Conservation (phyloP, 345 rosid genomes). For the Reutealis trisperma region DNA sequence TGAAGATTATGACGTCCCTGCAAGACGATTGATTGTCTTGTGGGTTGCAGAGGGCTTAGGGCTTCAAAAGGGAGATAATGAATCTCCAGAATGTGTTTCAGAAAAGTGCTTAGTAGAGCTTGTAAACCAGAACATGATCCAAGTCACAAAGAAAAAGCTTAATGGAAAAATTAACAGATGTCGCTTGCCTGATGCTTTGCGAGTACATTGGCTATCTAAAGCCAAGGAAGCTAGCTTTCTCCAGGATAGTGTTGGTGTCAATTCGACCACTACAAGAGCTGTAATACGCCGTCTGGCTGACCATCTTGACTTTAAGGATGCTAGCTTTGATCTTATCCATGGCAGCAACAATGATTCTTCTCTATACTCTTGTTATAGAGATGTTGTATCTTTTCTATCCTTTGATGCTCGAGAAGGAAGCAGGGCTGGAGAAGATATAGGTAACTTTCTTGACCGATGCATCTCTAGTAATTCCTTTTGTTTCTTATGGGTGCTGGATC, state of each 20-base stretch:
- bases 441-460: slow-evolving; percentile 6
- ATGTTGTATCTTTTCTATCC: background rate
- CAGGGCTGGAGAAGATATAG: background rate
- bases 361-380: background rate
- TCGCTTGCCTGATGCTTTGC: background rate
- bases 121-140: background rate
- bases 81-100: slow-evolving; percentile 15
- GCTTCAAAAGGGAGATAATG: background rate
- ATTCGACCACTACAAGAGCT: background rate
- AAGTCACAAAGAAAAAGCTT: background rate
- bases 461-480: background rate
- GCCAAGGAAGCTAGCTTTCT: slow-evolving; percentile 6
- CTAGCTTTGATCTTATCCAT: background rate
- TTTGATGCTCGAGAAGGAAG: background rate
- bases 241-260: background rate
- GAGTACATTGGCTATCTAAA: background rate
- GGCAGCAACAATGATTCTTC: background rate
- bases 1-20: slow-evolving; percentile 2
- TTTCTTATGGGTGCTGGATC: background rate
- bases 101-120: slow-evolving; percentile 20
- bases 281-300: background rate
- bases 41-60: slow-evolving; percentile 24
- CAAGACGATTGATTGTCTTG: slow-evolving; percentile 14
- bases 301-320: background rate
- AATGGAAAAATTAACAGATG: slow-evolving; percentile 7